phyloP scores from a whole-genome alignment of 495 filamentous ascomycete species.

The Penicillium ucsense region DNA sequence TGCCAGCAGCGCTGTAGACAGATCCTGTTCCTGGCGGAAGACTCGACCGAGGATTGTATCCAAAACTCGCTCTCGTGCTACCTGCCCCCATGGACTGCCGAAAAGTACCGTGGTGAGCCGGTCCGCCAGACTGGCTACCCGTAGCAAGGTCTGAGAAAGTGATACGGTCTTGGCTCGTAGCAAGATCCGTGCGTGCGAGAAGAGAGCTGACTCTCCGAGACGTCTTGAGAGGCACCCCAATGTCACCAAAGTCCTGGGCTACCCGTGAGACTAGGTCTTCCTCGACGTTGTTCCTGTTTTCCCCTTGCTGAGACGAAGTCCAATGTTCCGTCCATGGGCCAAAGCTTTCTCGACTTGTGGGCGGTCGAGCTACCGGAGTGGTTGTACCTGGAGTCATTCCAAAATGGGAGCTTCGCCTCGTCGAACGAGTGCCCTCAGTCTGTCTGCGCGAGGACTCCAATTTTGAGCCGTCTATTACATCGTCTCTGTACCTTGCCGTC shows the following conservation, averaged over 20 bases:
- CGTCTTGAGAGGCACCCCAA: conserved; percentile 57
- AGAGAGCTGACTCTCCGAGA: conserved; percentile 87
- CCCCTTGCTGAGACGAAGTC: conserved; percentile 22
- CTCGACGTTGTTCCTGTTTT: conserved; percentile 31
- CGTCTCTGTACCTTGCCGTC: conserved; percentile 59
- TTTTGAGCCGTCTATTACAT: conserved; percentile 41
- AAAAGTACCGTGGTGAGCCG: conserved; percentile 41
- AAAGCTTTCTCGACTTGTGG: conserved; percentile 47
- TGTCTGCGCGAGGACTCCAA: conserved; percentile 37
- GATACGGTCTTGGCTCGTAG: conserved; percentile 61
- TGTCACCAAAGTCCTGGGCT: conserved; percentile 65
- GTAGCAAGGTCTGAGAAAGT: conserved; percentile 61
- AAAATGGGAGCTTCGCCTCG: conserved; percentile 80
- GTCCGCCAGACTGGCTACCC: conserved; percentile 36
- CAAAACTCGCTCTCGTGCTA: conserved; percentile 50
- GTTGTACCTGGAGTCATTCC: conserved; percentile 66
- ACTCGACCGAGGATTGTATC: conserved; percentile 35
- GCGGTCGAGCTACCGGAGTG: conserved; percentile 55
- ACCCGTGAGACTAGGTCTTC: conserved; percentile 62
- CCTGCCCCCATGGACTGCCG: conserved; percentile 70
- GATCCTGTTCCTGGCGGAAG: conserved; percentile 33
- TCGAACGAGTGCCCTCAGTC: conserved; percentile 47
- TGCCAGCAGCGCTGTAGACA: conserved; percentile 37
- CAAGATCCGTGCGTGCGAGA: conserved; percentile 82
- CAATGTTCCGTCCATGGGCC: conserved; percentile 32